phyloP scores from a whole-genome alignment of 2,329 filamentous ascomycete genomes.

The Laburnicola sp. region DNA sequence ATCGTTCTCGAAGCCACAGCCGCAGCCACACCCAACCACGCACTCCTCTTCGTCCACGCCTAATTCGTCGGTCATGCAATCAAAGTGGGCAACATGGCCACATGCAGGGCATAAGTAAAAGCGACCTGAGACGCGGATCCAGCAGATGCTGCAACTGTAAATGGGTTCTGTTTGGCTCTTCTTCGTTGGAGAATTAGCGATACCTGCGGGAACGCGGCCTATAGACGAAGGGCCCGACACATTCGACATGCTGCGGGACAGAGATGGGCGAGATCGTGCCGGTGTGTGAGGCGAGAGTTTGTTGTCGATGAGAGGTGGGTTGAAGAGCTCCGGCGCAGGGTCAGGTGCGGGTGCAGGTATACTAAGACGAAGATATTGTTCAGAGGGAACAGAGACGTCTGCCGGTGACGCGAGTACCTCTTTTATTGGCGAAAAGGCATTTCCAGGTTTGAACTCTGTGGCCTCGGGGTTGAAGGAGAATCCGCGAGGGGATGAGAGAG shows the following conservation, averaged over 20 bases:
- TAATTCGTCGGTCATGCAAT: constrained; percentile 36
- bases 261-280: constrained; percentile 21
- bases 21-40: constrained; percentile 35
- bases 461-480: constrained; percentile 45
- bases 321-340: constrained; percentile 18
- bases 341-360: constrained; percentile 26
- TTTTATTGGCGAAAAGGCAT: constrained; percentile 18
- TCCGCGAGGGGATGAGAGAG: constrained; percentile 28
- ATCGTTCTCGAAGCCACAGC: constrained; percentile 33
- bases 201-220: constrained; percentile 13
- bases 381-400: constrained; percentile 23
- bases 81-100: constrained; percentile 43
- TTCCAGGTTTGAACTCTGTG: constrained; percentile 37
- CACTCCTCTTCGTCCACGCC: constrained; percentile 34
- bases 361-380: constrained; percentile 38
- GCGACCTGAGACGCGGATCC: constrained; percentile 42
- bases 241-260: constrained; percentile 34
- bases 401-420: constrained; percentile 19
- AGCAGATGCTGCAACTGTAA: constrained; percentile 45
- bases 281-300: constrained; percentile 14
- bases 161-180: constrained; percentile 21
- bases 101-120: constrained; percentile 43
- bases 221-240: constrained; percentile 28
- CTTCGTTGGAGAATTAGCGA: constrained; percentile 15
- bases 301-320: constrained; percentile 21